These are phyloP conservation scores for Neotropicomus parvogracilis DNA, from an alignment of 1,284 basidiomycete species.

Conservation along the genomic window DNA sequence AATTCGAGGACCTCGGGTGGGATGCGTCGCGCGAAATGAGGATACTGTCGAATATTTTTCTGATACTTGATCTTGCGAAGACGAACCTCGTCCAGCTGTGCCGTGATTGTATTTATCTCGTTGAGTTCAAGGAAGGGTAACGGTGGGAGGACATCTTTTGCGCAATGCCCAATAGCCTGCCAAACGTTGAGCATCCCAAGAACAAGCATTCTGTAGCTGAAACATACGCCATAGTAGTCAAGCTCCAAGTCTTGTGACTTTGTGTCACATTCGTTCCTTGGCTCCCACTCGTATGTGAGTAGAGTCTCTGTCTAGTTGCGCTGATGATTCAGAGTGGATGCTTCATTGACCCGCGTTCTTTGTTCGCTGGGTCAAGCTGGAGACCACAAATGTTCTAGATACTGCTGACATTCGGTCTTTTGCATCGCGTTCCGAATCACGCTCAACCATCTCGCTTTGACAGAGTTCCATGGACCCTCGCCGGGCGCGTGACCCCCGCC, in stretches of 20 bases:
- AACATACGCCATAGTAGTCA: conserved; percentile 15
- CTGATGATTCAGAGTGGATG: conserved; percentile 87
- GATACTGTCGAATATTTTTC: conserved; percentile 41
- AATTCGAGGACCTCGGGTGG: conserved; percentile 54
- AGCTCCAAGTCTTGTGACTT: conserved; percentile 14
- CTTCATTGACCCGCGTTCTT: conserved; percentile 59
- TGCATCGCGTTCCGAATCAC: background rate
- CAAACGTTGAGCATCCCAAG: conserved; percentile 1
- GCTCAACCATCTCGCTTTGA: conserved; percentile 15
- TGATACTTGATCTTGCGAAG: conserved; percentile 41
- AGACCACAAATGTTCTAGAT: conserved; percentile 82
- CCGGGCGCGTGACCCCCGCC: conserved; percentile 72
- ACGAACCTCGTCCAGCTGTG: conserved; percentile 42
- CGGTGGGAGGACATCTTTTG: conserved; percentile 21
- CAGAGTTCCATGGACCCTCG: conserved; percentile 65
- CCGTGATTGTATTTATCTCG: conserved; percentile 42
- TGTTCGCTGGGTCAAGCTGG: conserved; percentile 56
- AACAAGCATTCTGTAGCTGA: background rate
- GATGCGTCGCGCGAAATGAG: conserved; percentile 52
- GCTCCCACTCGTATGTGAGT: conserved; percentile 18
- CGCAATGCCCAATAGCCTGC: conserved; percentile 13
- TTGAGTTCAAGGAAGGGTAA: conserved; percentile 36
- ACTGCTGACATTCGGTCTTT: conserved; percentile 62
- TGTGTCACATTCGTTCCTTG: conserved; percentile 18
- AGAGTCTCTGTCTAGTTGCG: conserved; percentile 14